phyloP scores from a whole-genome alignment of 2,329 filamentous ascomycete genomes.

The Colletotrichum noveboracense region DNA sequence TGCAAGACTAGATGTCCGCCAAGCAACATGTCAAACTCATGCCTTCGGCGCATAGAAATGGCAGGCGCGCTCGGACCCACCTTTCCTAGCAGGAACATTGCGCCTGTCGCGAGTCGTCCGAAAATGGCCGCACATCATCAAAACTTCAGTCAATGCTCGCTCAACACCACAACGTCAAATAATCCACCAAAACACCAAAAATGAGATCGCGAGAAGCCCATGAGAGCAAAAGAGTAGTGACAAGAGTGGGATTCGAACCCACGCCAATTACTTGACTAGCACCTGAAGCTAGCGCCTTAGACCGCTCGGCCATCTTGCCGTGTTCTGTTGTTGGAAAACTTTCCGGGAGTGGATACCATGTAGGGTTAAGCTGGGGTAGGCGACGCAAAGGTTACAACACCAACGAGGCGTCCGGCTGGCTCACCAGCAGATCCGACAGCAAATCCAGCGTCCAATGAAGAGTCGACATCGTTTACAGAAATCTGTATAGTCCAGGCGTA shows the following conservation, averaged over 20 bases:
- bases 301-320: slow-evolving; percentile 23
- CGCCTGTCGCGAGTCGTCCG: background rate
- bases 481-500: background rate
- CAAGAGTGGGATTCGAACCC: slow-evolving; percentile 22
- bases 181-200: background rate
- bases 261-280: slow-evolving; percentile 20
- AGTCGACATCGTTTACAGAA: background rate
- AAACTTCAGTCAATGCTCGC: background rate
- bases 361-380: background rate
- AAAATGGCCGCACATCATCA: background rate
- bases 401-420: background rate
- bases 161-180: background rate
- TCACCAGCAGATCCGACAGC: background rate
- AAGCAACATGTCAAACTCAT: background rate
- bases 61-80: background rate
- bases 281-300: slow-evolving; percentile 24
- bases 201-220: background rate
- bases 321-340: accelerated
- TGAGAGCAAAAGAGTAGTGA: background rate
- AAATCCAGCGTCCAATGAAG: background rate
- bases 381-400: background rate
- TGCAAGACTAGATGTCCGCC: background rate
- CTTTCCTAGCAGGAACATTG: background rate
- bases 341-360: accelerated
- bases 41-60: background rate